Evolutionary conservation across 345 rosid species (phyloP).

Genomic region (Xanthoceras sorbifolium): DNA sequence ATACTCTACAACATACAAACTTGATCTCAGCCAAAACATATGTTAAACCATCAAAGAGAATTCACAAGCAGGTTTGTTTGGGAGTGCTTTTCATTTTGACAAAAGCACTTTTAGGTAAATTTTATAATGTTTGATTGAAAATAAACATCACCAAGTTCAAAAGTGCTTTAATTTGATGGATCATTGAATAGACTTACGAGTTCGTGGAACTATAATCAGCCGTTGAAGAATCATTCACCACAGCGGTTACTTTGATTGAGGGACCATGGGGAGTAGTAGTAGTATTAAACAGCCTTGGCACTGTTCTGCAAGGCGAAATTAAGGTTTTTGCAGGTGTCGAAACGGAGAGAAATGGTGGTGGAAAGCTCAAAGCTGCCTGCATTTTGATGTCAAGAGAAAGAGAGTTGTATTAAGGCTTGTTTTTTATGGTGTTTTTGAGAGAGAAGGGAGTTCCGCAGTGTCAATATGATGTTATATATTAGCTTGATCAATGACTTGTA

Average conservation of each 20-base stretch:
- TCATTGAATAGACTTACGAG: conserved; percentile 36
- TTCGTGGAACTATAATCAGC: conserved; percentile 52
- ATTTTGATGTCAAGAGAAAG: conserved; percentile 29
- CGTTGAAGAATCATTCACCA: conserved; percentile 28
- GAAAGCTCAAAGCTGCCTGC: conserved; percentile 42
- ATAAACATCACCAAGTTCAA: neutral
- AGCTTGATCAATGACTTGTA: neutral
- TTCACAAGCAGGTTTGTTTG: neutral
- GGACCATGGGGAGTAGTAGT: conserved; percentile 14
- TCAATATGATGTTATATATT: neutral
- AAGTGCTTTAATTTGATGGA: neutral
- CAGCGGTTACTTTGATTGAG: conserved; percentile 31
- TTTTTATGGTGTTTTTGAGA: neutral
- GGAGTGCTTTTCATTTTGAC: neutral
- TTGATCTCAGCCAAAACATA: neutral
- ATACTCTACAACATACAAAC: conserved; percentile 42
- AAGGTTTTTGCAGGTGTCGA: conserved; percentile 25
- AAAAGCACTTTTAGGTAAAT: neutral
- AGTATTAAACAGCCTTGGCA: conserved; percentile 18
- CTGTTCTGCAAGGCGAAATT: conserved; percentile 27
- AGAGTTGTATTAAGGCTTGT: neutral
- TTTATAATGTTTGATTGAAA: too few species aligned
- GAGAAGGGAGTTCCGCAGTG: neutral
- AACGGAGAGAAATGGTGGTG: conserved; percentile 24
- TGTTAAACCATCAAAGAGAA: neutral